Evolutionary conservation across 176 grass and related monocot genomes (phyloP).

Genomic region (Zea luxurians): DNA sequence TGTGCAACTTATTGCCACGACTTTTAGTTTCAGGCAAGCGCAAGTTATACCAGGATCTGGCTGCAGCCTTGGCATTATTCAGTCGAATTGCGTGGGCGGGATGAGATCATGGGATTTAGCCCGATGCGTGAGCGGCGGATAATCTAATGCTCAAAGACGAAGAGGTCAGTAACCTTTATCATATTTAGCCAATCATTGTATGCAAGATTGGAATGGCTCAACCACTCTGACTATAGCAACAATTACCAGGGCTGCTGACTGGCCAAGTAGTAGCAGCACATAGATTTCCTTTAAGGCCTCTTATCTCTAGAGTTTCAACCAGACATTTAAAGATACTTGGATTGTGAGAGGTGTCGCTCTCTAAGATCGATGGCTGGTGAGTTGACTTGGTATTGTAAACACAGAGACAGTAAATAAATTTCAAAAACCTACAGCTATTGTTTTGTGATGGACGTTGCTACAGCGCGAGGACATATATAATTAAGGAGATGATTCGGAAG

Average conservation of each 20-base stretch:
- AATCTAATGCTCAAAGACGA: neutral
- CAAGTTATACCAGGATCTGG: too few relatives aligned
- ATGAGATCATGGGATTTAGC: too few relatives aligned
- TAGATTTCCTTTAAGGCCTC: neutral
- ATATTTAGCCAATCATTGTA: constrained; percentile 12
- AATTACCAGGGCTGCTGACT: neutral
- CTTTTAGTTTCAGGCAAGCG: neutral
- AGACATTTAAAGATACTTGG: neutral
- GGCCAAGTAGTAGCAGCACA: neutral
- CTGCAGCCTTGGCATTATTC: too few relatives aligned
- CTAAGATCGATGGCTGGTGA: constrained; percentile 3
- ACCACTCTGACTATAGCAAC: constrained; percentile 11
- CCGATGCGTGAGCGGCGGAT: too few relatives aligned
- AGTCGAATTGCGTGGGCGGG: too few relatives aligned
- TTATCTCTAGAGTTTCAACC: neutral
- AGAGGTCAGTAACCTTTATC: neutral
- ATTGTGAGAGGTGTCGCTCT: neutral
- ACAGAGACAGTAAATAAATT: neutral
- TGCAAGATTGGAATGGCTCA: constrained; percentile 8
- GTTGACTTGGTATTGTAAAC: constrained; percentile 23
- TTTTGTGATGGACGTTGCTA: neutral
- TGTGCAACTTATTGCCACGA: constrained; percentile 4
- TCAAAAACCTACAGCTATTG: neutral
- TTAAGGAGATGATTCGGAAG: neutral
- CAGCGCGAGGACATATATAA: neutral